A percentile compares a stretch with the other conserved stretches of the same genome.
These are phyloP conservation scores for Crepidotus variabilis DNA, from an alignment of 768 basidiomycete species.

Conservation along the genomic window DNA sequence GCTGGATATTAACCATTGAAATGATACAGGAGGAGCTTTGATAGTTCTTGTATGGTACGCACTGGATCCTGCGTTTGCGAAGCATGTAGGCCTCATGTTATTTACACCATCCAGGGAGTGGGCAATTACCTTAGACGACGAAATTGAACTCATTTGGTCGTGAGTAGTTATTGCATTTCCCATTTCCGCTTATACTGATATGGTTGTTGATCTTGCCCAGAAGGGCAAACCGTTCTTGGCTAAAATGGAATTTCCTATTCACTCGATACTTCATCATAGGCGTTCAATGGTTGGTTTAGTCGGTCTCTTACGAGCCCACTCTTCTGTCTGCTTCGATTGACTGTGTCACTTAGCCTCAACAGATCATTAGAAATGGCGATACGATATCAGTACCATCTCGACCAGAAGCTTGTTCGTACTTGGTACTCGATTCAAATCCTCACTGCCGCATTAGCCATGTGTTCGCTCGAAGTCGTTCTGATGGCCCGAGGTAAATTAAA, in stretches of 20 bases:
- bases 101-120: constrained; percentile 10
- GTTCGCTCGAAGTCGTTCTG: constrained; percentile 25
- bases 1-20: neutral
- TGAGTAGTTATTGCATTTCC: constrained; percentile 4
- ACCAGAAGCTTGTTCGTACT: constrained; percentile 9
- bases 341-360: constrained; percentile 1
- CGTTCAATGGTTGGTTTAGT: constrained; percentile 20
- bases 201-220: constrained; percentile 10
- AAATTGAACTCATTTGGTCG: constrained; percentile 13
- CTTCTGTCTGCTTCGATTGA: neutral
- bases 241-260: constrained; percentile 29
- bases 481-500: constrained; percentile 24
- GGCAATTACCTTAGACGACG: constrained; percentile 13
- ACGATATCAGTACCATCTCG: constrained; percentile 8
- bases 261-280: constrained; percentile 25
- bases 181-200: neutral
- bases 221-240: constrained; percentile 24
- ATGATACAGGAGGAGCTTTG: constrained; percentile 3
- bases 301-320: neutral
- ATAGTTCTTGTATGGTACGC: constrained; percentile 4
- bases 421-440: constrained; percentile 25
- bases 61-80: neutral
- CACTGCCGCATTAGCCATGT: constrained; percentile 17
- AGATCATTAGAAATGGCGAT: constrained; percentile 13
- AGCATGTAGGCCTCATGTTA: neutral